A percentile compares a stretch with the other conserved stretches of the same genome.
phyloP scores from a whole-genome alignment of 768 basidiomycete species.

The Saitozyma podzolica region DNA sequence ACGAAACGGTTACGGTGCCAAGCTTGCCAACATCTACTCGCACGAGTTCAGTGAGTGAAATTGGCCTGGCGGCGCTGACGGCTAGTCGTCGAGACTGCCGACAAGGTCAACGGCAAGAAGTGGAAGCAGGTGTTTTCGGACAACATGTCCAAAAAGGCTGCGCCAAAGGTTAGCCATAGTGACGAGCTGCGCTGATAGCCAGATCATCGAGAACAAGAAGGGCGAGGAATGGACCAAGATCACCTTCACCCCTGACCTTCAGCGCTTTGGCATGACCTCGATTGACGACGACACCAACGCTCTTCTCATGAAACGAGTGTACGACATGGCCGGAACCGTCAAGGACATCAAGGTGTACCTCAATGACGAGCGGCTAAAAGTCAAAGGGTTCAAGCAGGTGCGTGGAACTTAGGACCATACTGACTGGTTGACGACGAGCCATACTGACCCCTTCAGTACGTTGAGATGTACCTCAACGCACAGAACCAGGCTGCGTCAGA shows the following conservation, averaged over 20 bases:
- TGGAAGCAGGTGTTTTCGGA: constrained; percentile 92
- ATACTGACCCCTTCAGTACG: constrained; percentile 62
- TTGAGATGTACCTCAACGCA: constrained; percentile 85
- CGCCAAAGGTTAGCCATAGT: constrained; percentile 62
- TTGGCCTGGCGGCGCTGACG: neutral
- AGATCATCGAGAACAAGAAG: constrained; percentile 82
- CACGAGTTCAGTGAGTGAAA: constrained; percentile 69
- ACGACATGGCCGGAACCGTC: constrained; percentile 94
- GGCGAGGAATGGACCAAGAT: constrained; percentile 90
- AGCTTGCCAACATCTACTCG: constrained; percentile 97
- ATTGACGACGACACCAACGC: constrained; percentile 91
- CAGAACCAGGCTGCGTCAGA: constrained; percentile 69
- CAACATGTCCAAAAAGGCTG: constrained; percentile 86
- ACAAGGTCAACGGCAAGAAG: constrained; percentile 79
- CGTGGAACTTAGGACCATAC: constrained; percentile 3
- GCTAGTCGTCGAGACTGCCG: constrained; percentile 80
- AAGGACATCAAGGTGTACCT: constrained; percentile 89
- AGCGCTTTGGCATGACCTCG: constrained; percentile 79
- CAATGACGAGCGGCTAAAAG: constrained; percentile 85
- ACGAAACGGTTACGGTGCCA: constrained; percentile 97
- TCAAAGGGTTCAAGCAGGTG: constrained; percentile 82
- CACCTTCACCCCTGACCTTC: constrained; percentile 88
- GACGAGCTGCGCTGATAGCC: constrained; percentile 4
- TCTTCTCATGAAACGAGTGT: constrained; percentile 87
- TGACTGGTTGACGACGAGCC: neutral